A percentile compares a stretch with the other conserved stretches of the same genome.
phyloP scores from a whole-genome alignment of 768 basidiomycete genomes.

The Rhodosporidiobolus sp. region DNA sequence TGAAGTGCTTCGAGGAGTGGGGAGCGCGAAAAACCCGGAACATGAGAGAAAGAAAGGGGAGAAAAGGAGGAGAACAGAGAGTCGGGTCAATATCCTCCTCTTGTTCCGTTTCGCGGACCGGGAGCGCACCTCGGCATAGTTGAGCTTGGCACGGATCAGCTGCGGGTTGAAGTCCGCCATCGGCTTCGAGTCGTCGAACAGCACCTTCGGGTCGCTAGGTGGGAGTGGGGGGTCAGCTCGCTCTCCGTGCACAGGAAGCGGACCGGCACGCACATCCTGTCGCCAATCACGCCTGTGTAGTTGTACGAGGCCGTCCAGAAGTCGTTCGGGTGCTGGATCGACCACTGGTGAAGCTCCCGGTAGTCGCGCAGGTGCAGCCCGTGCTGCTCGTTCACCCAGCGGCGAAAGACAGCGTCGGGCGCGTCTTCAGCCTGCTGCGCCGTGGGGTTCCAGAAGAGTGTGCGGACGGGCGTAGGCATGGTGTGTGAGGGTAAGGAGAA shows the following conservation, averaged over 20 bases:
- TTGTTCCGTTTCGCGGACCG: not conserved
- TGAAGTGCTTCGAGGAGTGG: not conserved
- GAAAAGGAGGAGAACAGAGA: not conserved
- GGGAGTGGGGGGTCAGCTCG: no score
- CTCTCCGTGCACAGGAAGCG: no score
- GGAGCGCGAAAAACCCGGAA: not conserved
- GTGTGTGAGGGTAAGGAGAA: not conserved
- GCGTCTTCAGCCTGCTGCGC: constrained; percentile 6
- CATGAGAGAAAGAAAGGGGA: no score
- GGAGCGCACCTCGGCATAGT: constrained; percentile 32
- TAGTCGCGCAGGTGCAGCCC: constrained; percentile 27
- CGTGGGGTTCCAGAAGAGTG: constrained; percentile 27
- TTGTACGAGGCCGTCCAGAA: constrained; percentile 40
- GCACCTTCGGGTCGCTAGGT: constrained; percentile 12
- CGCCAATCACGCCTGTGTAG: constrained; percentile 36
- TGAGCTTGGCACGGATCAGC: constrained; percentile 26
- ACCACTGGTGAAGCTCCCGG: constrained; percentile 36
- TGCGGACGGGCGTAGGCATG: constrained; percentile 18
- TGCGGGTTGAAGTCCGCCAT: constrained; percentile 26
- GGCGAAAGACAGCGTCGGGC: constrained; percentile 30
- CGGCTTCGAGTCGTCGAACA: constrained; percentile 35
- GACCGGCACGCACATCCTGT: constrained; percentile 21
- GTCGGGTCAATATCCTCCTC: not conserved
- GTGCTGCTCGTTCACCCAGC: constrained; percentile 31
- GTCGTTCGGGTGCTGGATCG: constrained; percentile 22